phyloP scores from a whole-genome alignment of 1,284 basidiomycete genomes.

The Coniophora puteana region DNA sequence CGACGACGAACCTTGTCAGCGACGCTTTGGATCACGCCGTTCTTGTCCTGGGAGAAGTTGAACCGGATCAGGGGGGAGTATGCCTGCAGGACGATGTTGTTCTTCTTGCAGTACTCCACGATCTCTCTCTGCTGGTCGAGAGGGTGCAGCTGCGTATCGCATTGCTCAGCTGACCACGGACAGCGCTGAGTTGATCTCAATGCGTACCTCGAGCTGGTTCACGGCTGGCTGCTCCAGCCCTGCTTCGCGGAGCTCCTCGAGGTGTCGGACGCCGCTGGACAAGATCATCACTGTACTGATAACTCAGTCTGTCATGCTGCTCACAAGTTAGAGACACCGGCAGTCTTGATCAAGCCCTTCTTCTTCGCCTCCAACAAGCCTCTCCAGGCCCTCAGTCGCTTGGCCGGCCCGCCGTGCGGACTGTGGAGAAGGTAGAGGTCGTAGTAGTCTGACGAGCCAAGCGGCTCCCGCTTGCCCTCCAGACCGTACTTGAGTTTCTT shows the following conservation, averaged over 20 bases:
- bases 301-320: constrained; percentile 18
- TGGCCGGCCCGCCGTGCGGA: constrained; percentile 53
- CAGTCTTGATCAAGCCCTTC: constrained; percentile 63
- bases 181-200: background rate
- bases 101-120: constrained; percentile 68
- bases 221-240: constrained; percentile 66
- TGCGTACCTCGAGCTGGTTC: constrained; percentile 77
- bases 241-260: constrained; percentile 68
- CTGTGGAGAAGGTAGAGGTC: constrained; percentile 81
- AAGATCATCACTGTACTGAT: background rate
- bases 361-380: constrained; percentile 56
- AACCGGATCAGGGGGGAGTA: constrained; percentile 73
- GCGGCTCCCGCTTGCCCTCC: constrained; percentile 6
- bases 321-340: constrained; percentile 81
- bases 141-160: constrained; percentile 62
- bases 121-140: constrained; percentile 81
- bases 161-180: constrained; percentile 1
- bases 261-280: constrained; percentile 66
- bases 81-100: constrained; percentile 74
- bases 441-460: constrained; percentile 49
- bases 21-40: constrained; percentile 49
- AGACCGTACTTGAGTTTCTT: constrained; percentile 36
- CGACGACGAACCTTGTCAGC: constrained; percentile 52
- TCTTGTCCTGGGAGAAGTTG: constrained; percentile 45
- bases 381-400: constrained; percentile 60